Evolutionary conservation across 2,329 filamentous ascomycete species (phyloP).

Genomic region (Claviceps citrina): DNA sequence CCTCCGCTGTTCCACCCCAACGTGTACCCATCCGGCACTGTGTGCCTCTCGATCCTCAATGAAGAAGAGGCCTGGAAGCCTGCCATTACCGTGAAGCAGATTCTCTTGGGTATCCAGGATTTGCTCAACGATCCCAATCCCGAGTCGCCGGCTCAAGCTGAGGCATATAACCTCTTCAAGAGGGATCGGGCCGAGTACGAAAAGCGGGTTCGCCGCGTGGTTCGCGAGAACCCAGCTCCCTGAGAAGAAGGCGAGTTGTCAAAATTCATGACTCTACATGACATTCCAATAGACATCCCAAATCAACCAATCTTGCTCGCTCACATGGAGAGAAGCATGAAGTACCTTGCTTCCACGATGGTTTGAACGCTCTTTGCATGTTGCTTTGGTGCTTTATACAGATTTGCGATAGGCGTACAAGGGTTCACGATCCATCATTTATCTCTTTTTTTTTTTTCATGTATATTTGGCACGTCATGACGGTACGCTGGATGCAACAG

Average conservation of each 20-base stretch:
- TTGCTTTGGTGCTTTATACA: slow-evolving; percentile 6
- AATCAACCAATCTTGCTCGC: slow-evolving; percentile 12
- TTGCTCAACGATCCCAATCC: slow-evolving; percentile 93
- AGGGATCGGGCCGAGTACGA: slow-evolving; percentile 80
- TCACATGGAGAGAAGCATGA: slow-evolving; percentile 15
- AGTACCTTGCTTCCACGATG: slow-evolving; percentile 10
- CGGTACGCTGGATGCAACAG: background rate
- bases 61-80: slow-evolving; percentile 98
- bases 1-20: slow-evolving; percentile 96
- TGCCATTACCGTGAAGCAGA: slow-evolving; percentile 96
- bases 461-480: background rate
- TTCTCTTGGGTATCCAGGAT: slow-evolving; percentile 88
- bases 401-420: slow-evolving; percentile 7
- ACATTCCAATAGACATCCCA: slow-evolving; percentile 5
- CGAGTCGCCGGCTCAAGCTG: slow-evolving; percentile 88
- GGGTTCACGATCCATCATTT: slow-evolving; percentile 1
- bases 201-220: slow-evolving; percentile 69
- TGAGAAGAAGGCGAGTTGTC: slow-evolving; percentile 19
- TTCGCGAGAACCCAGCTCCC: slow-evolving; percentile 74
- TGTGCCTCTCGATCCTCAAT: slow-evolving; percentile 92
- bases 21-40: slow-evolving; percentile 94
- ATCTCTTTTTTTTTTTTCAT: background rate
- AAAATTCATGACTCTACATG: slow-evolving; percentile 1
- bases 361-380: slow-evolving; percentile 6
- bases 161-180: slow-evolving; percentile 94